Base-by-base conservation (phyloP, 2,329 filamentous ascomycete genomes). In the Xylogone sp. region DNA sequence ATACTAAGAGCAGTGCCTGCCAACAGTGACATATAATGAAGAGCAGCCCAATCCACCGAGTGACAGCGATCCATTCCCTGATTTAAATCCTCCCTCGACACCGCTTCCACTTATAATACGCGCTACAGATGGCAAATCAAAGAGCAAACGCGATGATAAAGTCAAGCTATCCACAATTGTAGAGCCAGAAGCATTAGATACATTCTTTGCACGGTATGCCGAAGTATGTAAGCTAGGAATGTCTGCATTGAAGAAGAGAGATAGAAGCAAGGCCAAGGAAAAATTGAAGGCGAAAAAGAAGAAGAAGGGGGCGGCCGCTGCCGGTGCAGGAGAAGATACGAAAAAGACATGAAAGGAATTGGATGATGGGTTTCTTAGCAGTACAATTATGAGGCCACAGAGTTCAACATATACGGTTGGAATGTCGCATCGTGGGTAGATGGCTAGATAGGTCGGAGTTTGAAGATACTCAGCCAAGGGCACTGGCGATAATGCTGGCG, bases 201-300 rank as follows among this genome's bases (percentile, higher is more conserved):
- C 69, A 0, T 99, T 99, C 66, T 99, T 91, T 68, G 73, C 76
- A 24, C 79, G 82, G 48, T 99, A 97, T 73, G 92, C 91, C 20
- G 94, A 97, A 60, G 79, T 91, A 2, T 97, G 92, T 72, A 97
- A 96, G 75, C 75, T 79, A 0, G 90, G 91, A 5, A 97, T 97
- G 91, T 78, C 81, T 46, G 85, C 86, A 7, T 68, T 99, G 71
- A 97, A 96, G 82, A 96, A 96, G 67, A 81, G 94, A 60, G 93
- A 97, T 72, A 82, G 91, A 65, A 96, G 87, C 70, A 93, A 90
- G 78, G 84, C 86, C 59, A 88, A 87, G 73, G 82, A 81, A 75
- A 89, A 88, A 67, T 84, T 87, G 61, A 88, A 87, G 68, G 90
- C 86, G 74, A 84, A 67, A 58, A 67, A 66, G 59, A 67, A 61